phyloP scores from a whole-genome alignment of 805 yeast genomes.

The Wickerhamiella azyma region DNA sequence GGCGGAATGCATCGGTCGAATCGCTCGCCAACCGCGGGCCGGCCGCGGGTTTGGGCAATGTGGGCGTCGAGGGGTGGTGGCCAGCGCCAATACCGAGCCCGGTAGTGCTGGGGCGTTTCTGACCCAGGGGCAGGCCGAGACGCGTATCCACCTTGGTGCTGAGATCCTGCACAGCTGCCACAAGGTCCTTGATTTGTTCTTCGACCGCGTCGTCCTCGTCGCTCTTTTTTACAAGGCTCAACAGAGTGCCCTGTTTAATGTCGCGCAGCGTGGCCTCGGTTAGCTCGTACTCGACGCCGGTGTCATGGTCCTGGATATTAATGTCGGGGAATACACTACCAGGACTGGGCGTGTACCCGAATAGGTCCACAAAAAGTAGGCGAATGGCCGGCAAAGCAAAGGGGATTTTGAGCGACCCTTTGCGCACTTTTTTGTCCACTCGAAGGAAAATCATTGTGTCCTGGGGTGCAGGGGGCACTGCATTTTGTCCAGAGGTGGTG shows the following conservation, averaged over 20 bases:
- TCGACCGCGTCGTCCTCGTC: slow-evolving; percentile 23
- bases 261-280: slow-evolving; percentile 56
- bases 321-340: slow-evolving; percentile 59
- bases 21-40: slow-evolving; percentile 5
- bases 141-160: slow-evolving; percentile 13
- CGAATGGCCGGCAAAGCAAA: slow-evolving; percentile 27
- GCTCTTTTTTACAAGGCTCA: slow-evolving; percentile 42
- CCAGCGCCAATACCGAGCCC: not conserved
- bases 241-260: slow-evolving; percentile 42
- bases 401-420: slow-evolving; percentile 14
- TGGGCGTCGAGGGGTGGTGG: not conserved
- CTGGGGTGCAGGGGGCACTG: not conserved
- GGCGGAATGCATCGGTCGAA: slow-evolving; percentile 28
- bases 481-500: no score
- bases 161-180: slow-evolving; percentile 18
- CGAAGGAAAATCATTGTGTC: slow-evolving; percentile 23
- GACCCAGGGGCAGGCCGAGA: not conserved
- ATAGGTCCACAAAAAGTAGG: slow-evolving; percentile 70
- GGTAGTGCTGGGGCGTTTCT: not conserved
- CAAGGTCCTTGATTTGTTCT: slow-evolving; percentile 24
- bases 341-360: slow-evolving; percentile 66
- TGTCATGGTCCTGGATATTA: slow-evolving; percentile 48
- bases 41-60: not conserved
- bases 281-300: slow-evolving; percentile 59
- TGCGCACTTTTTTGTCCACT: slow-evolving; percentile 21